Base-by-base conservation (phyloP, 1,284 basidiomycete genomes). In the Ceratobasidium sp. region DNA sequence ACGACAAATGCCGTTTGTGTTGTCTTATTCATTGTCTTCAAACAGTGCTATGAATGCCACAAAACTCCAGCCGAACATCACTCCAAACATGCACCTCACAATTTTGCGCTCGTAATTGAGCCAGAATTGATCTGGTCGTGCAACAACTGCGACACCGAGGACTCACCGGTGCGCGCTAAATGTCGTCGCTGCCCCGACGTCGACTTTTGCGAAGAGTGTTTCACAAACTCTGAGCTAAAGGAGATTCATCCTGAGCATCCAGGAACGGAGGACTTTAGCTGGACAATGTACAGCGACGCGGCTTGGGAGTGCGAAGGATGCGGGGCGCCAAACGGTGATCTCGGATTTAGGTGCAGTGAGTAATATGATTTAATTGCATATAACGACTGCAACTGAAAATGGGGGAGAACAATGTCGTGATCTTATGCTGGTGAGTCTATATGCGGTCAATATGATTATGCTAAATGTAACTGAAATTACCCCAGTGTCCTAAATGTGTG, bases 11-110 rank as follows among this genome's bases (percentile, higher is more conserved):
- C 33, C 33, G 10, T 23, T 10, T 56, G 13, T 20, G 4, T 23
- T 12, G 13, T 4, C 1, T 13, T 26, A 56, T 26, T 56, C 2
- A 54, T 23, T 6, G 20, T 65, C 17, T n/a, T 28, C n/a, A 15
- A 52, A 15, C 33, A 66, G 73, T 75, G 73, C 62, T 75, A 56
- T 33, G 62, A 75, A n/a, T 75, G 73, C 40, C 73, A 56, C 23
- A 75, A 75, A 50, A 65, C 62, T n/a, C 61, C 62, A 38, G 28
- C 28, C 38, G 73, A 75, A 56, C 44, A 57, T 26, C 73, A 75
- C 61, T 23, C 57, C 48, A 75, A 75, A 44, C 73, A 66, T 48
- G 50, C 26, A 3, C 73, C 62, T 26, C 62, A 56, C 23, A 66
- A 75, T 40, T 75, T 66, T 75, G 73, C 73, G 4, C 50, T 75